Percentiles rank a stretch among this genome's conserved stretches.
These are phyloP conservation scores for Erigeron canadensis DNA, from an alignment of 129 eudicot genomes.

Conservation along the genomic window DNA sequence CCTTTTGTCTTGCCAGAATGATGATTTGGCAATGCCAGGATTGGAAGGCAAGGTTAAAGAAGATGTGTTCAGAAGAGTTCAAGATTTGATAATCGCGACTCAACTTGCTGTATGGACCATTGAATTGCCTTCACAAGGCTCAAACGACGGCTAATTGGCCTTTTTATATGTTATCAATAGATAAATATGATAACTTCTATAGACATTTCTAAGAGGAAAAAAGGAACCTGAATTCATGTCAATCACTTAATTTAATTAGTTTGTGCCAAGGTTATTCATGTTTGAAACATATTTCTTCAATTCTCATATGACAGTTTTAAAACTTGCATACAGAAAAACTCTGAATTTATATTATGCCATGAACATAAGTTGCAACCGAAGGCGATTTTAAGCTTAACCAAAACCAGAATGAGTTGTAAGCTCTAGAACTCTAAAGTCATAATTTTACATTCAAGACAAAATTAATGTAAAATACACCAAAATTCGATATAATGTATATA, in stretches of 20 bases:
- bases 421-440: too few species aligned
- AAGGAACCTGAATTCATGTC: neutral
- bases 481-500: too few species aligned
- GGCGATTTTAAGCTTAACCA: too few species aligned
- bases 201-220: neutral
- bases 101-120: conserved; percentile 33
- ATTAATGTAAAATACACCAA: too few species aligned
- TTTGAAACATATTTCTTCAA: neutral
- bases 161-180: neutral
- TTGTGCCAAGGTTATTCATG: neutral
- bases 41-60: conserved; percentile 31
- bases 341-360: too few species aligned
- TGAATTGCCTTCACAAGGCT: conserved; percentile 25
- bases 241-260: neutral
- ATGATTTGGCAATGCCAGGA: conserved; percentile 37
- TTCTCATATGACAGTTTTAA: too few species aligned
- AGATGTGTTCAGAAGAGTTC: conserved; percentile 31
- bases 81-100: conserved; percentile 35
- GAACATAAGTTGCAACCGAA: too few species aligned
- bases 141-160: conserved; percentile 4
- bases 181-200: neutral
- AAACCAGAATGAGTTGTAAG: too few species aligned
- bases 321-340: too few species aligned
- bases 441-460: too few species aligned
- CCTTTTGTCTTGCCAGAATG: conserved; percentile 28